Percentiles rank a stretch among this genome's conserved stretches.
Conservation (phyloP, 768 basidiomycete species). For the Leccinum variicolor region DNA sequence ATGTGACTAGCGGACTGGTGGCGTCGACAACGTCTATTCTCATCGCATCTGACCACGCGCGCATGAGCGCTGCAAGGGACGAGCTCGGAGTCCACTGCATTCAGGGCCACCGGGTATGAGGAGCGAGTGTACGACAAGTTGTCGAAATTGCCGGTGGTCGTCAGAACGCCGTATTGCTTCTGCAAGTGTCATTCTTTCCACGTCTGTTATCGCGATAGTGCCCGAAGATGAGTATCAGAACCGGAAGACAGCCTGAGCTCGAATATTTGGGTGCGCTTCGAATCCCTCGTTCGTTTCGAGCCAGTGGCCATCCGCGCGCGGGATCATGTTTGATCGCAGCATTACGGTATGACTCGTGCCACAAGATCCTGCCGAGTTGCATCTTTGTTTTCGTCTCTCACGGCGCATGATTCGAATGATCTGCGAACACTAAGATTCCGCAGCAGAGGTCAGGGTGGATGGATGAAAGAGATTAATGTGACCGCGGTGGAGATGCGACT, state of each 20-base stretch:
- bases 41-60: background rate
- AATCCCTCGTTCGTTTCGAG: background rate
- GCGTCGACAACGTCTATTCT: background rate
- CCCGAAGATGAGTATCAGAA: background rate
- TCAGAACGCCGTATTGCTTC: background rate
- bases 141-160: background rate
- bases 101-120: background rate
- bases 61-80: background rate
- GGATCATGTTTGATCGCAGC: conserved; percentile 16
- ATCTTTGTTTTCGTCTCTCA: background rate
- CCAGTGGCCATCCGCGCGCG: conserved; percentile 1
- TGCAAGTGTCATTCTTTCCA: background rate
- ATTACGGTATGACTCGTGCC: background rate
- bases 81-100: background rate
- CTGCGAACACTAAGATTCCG: background rate
- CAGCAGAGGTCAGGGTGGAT: background rate
- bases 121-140: background rate
- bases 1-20: background rate
- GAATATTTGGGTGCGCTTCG: background rate
- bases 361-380: background rate
- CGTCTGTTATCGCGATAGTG: background rate
- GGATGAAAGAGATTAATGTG: background rate
- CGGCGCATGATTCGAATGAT: background rate
- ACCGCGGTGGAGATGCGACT: background rate
- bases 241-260: background rate